Base-by-base conservation (phyloP, 179 eudicot species). In the Gypsophila paniculata region DNA sequence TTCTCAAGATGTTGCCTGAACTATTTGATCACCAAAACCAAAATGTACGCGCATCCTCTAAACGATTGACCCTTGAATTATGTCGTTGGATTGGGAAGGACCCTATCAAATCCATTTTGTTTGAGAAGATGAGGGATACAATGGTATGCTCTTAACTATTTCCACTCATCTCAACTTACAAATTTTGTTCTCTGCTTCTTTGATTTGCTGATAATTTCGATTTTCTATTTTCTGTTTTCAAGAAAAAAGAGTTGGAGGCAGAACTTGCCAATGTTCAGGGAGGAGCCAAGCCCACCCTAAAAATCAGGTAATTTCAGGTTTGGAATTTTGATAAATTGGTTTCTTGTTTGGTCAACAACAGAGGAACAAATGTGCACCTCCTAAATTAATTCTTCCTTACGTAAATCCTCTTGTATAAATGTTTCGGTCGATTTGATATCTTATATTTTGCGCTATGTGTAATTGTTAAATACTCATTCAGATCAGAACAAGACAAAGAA, bases 21-120 rank as follows among this genome's bases (percentile, higher is more conserved):
- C 97, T 94, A 61, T 92, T 94, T 83, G 99, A 92, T 86, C 99
- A 94, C 80, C 99, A 92, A 90, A 97, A 94, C 72, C 97, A 94
- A 84, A 91, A 94, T 88, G 99, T 94, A 9, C 96, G 99, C 73
- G 93, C 99, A 69, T 94, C 89, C 23, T 88, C 99, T 29, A 94
- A 94, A 90, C 97, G 99, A 54, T 76, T 94, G 75, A 91, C 99
- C 13, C 87, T 94, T 53, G 99, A 94, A 77, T 87, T 94, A 73
- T 94, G 99, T 75, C 99, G 97, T 68, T 94, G 99, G 99, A 94
- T 94, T 63, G 97, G 99, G 64, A 90, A 89, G 76, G 99, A 94
- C 44, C 94, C 99, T 36, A 97, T 94, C 46, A 94, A 94, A 76
- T 92, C 97, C 65, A 92, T 94, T 38, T 78, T 94, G 81, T 88